phyloP scores from a whole-genome alignment of 345 rosid species.

The Brassica nigra region DNA sequence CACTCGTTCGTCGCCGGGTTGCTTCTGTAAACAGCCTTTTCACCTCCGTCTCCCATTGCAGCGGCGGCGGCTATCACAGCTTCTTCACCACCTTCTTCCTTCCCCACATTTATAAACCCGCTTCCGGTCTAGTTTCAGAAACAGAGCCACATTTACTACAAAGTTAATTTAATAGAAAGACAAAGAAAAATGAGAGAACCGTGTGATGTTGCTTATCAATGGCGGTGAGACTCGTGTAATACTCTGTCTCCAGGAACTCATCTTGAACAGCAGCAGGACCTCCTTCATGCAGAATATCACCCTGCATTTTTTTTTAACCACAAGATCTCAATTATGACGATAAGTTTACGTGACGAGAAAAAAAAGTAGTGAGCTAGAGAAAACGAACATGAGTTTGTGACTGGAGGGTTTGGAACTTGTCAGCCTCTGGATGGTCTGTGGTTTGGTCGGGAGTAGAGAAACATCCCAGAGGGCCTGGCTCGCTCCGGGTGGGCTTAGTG shows the following conservation, averaged over 20 bases:
- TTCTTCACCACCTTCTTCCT: slow-evolving; percentile 43
- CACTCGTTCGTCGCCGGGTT: slow-evolving; percentile 83
- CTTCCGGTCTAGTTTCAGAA: slow-evolving; percentile 58
- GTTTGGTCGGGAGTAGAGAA: slow-evolving; percentile 18
- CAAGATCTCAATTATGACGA: slow-evolving; percentile 28
- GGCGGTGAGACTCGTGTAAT: slow-evolving; percentile 58
- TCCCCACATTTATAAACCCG: slow-evolving; percentile 61
- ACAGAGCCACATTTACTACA: slow-evolving; percentile 3
- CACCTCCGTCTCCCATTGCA: slow-evolving; percentile 30
- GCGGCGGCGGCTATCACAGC: not conserved
- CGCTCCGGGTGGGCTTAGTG: slow-evolving; percentile 73
- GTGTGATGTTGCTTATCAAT: slow-evolving; percentile 75
- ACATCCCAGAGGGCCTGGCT: slow-evolving; percentile 45
- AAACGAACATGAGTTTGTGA: slow-evolving; percentile 49
- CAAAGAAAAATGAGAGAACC: slow-evolving; percentile 32
- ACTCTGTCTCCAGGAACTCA: slow-evolving; percentile 68
- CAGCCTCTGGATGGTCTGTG: slow-evolving; percentile 55
- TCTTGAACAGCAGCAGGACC: slow-evolving; percentile 35
- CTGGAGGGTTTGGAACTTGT: slow-evolving; percentile 58
- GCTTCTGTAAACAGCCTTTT: slow-evolving; percentile 41
- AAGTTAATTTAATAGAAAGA: not conserved
- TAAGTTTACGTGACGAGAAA: not conserved
- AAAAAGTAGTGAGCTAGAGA: not conserved
- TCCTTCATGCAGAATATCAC: slow-evolving; percentile 28
- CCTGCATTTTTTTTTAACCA: not conserved